Evolutionary conservation across 148 eudicot genomes (phyloP).

Genomic region (Cornus suecica): DNA sequence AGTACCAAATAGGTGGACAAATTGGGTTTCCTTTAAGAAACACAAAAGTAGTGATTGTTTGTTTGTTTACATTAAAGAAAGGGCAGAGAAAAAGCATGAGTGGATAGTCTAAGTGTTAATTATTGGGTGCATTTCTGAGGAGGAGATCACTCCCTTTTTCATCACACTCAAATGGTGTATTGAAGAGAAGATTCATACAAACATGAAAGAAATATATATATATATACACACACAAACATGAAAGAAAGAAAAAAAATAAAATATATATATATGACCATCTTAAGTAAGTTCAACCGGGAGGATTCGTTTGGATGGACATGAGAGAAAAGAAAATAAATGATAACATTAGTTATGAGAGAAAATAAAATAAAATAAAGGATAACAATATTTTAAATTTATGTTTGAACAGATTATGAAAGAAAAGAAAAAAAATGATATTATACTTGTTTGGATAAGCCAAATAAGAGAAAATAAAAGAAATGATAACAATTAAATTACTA

Average conservation of each 20-base stretch:
- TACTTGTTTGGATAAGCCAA: no score
- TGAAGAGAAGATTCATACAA: neutral
- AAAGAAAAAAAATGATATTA: no score
- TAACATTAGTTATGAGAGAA: no score
- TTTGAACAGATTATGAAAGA: no score
- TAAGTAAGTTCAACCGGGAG: no score
- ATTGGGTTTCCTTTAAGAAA: neutral
- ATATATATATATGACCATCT: neutral
- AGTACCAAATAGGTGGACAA: neutral
- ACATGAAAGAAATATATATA: neutral
- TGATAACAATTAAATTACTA: no score
- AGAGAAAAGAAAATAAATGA: no score
- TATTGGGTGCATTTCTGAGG: slow-evolving; percentile 19
- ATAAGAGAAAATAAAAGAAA: no score
- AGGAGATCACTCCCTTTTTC: slow-evolving; percentile 20
- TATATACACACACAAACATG: neutral
- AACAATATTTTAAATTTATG: no score
- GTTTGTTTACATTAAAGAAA: slow-evolving; percentile 15
- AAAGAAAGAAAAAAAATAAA: neutral
- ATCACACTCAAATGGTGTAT: neutral
- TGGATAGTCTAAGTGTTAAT: neutral
- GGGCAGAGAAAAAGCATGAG: slow-evolving; percentile 4
- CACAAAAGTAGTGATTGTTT: neutral
- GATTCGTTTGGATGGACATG: no score
- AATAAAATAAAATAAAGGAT: no score